A percentile compares a stretch with the other conserved stretches of the same genome.
These are phyloP conservation scores for Epichloe gansuensis DNA, from an alignment of 2,329 filamentous ascomycete genomes.

Conservation along the genomic window DNA sequence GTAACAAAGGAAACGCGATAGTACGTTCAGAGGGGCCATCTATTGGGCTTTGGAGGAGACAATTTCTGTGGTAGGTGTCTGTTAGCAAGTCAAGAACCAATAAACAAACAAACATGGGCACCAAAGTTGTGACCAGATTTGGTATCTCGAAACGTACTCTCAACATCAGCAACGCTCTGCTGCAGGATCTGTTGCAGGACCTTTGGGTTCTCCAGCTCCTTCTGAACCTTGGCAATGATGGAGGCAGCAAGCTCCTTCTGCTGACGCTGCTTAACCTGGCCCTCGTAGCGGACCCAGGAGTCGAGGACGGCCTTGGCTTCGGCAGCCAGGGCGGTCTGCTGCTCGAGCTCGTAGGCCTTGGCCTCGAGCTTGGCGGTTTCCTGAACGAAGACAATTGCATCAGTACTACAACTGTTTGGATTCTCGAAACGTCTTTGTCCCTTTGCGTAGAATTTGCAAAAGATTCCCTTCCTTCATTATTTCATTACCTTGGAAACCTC, in stretches of 20 bases:
- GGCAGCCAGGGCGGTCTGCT: slow-evolving; percentile 78
- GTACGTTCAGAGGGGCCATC: slow-evolving; percentile 26
- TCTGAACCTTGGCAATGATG: slow-evolving; percentile 94
- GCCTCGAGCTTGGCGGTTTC: slow-evolving; percentile 96
- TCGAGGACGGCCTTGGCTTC: slow-evolving; percentile 95
- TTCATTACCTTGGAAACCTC: slow-evolving; percentile 82
- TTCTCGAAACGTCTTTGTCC: not conserved
- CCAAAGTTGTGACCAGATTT: too few relatives aligned
- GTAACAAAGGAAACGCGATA: slow-evolving; percentile 38
- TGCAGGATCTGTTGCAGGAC: slow-evolving; percentile 93
- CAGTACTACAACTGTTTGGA: not conserved
- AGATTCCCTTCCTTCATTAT: too few relatives aligned
- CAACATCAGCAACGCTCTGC: slow-evolving; percentile 91
- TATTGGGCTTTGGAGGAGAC: slow-evolving; percentile 53
- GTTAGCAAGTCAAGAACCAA: slow-evolving; percentile 21
- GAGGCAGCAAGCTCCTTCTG: slow-evolving; percentile 88
- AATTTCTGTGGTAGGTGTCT: slow-evolving; percentile 34
- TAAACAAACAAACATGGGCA: too few relatives aligned
- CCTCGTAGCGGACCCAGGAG: slow-evolving; percentile 97
- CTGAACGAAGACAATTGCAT: slow-evolving; percentile 30
- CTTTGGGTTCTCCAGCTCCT: slow-evolving; percentile 98
- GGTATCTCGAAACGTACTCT: slow-evolving; percentile 51
- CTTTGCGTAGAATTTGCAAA: not conserved
- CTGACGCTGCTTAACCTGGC: slow-evolving; percentile 97
- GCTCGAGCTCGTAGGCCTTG: slow-evolving; percentile 92